A percentile compares a stretch with the other conserved stretches of the same genome.
Conservation (phyloP, 371 early-diverging fungal species). For the Zopfochytrium polystomum region DNA sequence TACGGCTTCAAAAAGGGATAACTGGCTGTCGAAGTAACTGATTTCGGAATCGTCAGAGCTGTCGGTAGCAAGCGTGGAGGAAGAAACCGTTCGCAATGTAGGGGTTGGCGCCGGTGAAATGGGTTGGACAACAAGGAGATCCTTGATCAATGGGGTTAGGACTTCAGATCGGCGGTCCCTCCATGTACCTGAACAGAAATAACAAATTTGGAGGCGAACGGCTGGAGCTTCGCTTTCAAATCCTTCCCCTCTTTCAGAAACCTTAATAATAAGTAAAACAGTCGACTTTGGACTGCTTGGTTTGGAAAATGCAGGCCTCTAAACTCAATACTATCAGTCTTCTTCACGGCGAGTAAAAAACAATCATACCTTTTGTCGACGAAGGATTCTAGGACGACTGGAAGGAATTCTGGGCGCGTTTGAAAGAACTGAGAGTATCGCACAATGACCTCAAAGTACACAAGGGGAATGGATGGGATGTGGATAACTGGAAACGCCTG, state of each 20-base stretch:
- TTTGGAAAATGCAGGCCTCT: conserved; percentile 77
- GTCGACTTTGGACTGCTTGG: conserved; percentile 68
- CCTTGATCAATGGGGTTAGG: conserved; percentile 27
- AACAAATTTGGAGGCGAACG: conserved; percentile 66
- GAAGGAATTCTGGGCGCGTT: conserved; percentile 62
- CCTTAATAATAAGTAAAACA: conserved; percentile 86
- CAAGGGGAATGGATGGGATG: conserved; percentile 72
- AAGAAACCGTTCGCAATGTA: conserved; percentile 11
- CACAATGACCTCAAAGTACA: conserved; percentile 73
- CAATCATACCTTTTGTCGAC: conserved; percentile 63
- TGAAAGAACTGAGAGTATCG: conserved; percentile 78
- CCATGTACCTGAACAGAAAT: conserved; percentile 56
- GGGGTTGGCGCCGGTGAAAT: conserved; percentile 47
- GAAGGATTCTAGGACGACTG: conserved; percentile 70
- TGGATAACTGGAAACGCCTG: conserved; percentile 72
- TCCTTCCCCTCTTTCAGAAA: conserved; percentile 62
- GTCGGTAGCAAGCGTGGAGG: too few species aligned
- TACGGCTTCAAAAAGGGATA: conserved; percentile 88
- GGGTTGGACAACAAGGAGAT: conserved; percentile 69
- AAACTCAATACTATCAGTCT: conserved; percentile 23
- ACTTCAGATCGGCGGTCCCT: background rate
- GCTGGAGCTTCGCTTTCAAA: conserved; percentile 60
- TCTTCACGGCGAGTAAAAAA: too few species aligned
- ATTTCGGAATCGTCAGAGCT: too few species aligned
- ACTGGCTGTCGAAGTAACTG: conserved; percentile 72